Conservation (phyloP, 2,329 filamentous ascomycete genomes). For the Neonectria sp. region DNA sequence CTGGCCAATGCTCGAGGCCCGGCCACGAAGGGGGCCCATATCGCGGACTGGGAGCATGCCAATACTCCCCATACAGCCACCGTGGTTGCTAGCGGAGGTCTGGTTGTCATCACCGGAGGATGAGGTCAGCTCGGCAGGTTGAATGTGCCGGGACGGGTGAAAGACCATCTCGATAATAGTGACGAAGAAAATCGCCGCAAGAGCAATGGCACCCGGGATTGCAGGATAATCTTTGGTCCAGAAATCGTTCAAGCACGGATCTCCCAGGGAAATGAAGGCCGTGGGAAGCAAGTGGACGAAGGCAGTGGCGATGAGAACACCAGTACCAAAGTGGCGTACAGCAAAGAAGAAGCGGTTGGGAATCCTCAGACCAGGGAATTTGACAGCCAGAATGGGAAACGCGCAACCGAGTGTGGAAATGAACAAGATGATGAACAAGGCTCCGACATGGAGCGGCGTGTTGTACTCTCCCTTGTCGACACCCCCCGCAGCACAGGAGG, state of each 20-base stretch:
- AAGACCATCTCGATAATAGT: slow-evolving; percentile 84
- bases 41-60: slow-evolving; percentile 51
- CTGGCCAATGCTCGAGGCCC: slow-evolving; percentile 53
- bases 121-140: slow-evolving; percentile 34
- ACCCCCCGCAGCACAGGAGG: slow-evolving; percentile 49
- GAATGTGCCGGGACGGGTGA: slow-evolving; percentile 57
- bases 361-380: slow-evolving; percentile 67
- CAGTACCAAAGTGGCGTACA: slow-evolving; percentile 81
- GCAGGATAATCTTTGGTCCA: slow-evolving; percentile 84
- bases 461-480: slow-evolving; percentile 63
- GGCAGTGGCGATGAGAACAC: slow-evolving; percentile 81
- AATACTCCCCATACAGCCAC: slow-evolving; percentile 46
- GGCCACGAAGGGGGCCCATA: slow-evolving; percentile 53
- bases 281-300: slow-evolving; percentile 83
- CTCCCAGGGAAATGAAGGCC: slow-evolving; percentile 73
- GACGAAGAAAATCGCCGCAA: slow-evolving; percentile 84
- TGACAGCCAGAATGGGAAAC: slow-evolving; percentile 69
- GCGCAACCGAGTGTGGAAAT: slow-evolving; percentile 65
- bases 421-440: slow-evolving; percentile 65
- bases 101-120: slow-evolving; percentile 7
- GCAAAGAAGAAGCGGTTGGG: slow-evolving; percentile 70
- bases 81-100: slow-evolving; percentile 17
- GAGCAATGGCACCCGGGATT: slow-evolving; percentile 85
- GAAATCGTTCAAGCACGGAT: slow-evolving; percentile 79
- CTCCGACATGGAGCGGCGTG: slow-evolving; percentile 70